Evolutionary conservation across 1,139 yeast genomes (phyloP).

Genomic region (Zygoascus meyerae): DNA sequence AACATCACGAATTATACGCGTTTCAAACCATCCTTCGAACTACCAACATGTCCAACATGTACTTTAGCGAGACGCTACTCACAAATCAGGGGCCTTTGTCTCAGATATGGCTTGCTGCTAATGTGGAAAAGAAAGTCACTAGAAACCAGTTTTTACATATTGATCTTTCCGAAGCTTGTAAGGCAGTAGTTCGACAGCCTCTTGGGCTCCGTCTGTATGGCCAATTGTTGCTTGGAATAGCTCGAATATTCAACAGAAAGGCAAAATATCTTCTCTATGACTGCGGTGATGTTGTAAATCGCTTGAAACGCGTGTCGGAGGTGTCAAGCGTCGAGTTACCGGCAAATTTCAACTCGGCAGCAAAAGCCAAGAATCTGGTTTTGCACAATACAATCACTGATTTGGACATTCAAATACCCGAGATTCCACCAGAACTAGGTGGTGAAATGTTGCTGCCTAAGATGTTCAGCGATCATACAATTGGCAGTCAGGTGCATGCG

Average conservation of each 20-base stretch:
- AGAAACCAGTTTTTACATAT: slow-evolving; percentile 72
- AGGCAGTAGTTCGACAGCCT: slow-evolving; percentile 41
- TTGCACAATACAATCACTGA: slow-evolving; percentile 71
- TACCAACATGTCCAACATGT: slow-evolving; percentile 12
- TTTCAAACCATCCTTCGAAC: background rate
- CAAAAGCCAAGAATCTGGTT: slow-evolving; percentile 42
- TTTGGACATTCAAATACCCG: slow-evolving; percentile 43
- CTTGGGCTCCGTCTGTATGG: slow-evolving; percentile 83
- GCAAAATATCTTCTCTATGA: slow-evolving; percentile 82
- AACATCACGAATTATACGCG: background rate
- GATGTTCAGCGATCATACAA: background rate
- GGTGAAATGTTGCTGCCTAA: slow-evolving; percentile 2
- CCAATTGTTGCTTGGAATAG: slow-evolving; percentile 82
- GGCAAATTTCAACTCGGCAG: slow-evolving; percentile 46
- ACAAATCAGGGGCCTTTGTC: slow-evolving; percentile 79
- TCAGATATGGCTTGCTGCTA: slow-evolving; percentile 91
- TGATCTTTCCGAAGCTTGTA: slow-evolving; percentile 62
- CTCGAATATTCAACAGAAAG: slow-evolving; percentile 79
- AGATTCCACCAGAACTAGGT: slow-evolving; percentile 17
- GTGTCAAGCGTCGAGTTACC: slow-evolving; percentile 43
- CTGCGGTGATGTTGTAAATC: slow-evolving; percentile 69
- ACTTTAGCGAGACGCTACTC: slow-evolving; percentile 32
- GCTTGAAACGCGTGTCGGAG: slow-evolving; percentile 67
- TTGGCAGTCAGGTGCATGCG: background rate
- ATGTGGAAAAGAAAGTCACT: slow-evolving; percentile 72